Conservation (phyloP, 768 basidiomycete species). For the Mycena capillaripes region DNA sequence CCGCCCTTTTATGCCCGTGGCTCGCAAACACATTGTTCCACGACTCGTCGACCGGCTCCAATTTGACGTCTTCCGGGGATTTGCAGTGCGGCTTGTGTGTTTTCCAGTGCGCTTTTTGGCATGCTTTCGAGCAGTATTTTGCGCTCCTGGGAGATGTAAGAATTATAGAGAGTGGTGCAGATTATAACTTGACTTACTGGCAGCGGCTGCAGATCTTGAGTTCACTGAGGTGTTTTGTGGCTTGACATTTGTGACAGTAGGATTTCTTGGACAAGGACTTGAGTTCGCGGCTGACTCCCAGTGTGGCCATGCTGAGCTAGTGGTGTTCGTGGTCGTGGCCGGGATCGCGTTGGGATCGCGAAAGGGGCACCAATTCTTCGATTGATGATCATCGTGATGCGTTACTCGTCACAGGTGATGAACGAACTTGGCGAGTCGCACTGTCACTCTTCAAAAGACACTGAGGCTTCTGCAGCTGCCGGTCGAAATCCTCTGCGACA, state of each 20-base stretch:
- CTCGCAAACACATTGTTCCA: background rate
- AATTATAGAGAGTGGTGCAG: background rate
- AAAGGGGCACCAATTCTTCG: too few species aligned
- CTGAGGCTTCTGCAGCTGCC: too few species aligned
- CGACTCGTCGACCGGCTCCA: constrained; percentile 13
- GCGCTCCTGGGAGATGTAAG: constrained; percentile 10
- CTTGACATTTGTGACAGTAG: constrained; percentile 21
- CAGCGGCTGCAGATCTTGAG: constrained; percentile 18
- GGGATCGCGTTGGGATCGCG: too few species aligned
- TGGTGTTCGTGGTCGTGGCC: too few species aligned
- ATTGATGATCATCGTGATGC: too few species aligned
- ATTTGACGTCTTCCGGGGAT: background rate
- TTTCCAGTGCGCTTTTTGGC: constrained; percentile 23
- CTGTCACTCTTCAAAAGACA: too few species aligned
- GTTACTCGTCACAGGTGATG: too few species aligned
- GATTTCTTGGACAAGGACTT: constrained; percentile 11
- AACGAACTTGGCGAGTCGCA: too few species aligned
- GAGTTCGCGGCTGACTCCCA: constrained; percentile 1
- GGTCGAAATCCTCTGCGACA: too few species aligned
- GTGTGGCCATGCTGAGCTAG: background rate
- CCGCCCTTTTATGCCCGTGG: constrained; percentile 11
- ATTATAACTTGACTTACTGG: background rate
- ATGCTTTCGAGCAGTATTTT: constrained; percentile 21
- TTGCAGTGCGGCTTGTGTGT: constrained; percentile 18
- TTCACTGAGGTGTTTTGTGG: constrained; percentile 4